Evolutionary conservation across 2,329 filamentous ascomycete genomes (phyloP).

Genomic region (Drechslerella stenobrocha): DNA sequence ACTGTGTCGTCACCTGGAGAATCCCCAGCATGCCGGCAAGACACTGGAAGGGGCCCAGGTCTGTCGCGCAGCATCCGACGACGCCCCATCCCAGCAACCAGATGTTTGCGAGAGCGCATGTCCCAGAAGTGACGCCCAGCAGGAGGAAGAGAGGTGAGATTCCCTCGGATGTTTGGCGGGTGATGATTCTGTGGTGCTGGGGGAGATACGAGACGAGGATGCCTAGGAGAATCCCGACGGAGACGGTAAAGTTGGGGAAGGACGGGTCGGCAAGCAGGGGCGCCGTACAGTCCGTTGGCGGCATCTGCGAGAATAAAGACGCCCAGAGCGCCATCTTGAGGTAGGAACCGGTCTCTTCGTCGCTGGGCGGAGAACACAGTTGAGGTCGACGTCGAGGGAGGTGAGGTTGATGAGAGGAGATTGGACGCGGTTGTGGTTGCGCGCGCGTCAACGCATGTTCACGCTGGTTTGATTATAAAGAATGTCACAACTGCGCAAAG

Average conservation of each 20-base stretch:
- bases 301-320: slow-evolving; percentile 50
- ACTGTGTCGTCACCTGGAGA: slow-evolving; percentile 86
- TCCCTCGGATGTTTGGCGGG: slow-evolving; percentile 81
- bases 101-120: slow-evolving; percentile 88
- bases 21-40: slow-evolving; percentile 84
- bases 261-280: slow-evolving; percentile 32
- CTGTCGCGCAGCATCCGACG: slow-evolving; percentile 75
- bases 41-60: slow-evolving; percentile 80
- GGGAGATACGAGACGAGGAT: slow-evolving; percentile 92
- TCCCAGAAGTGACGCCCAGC: slow-evolving; percentile 87
- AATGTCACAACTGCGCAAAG: too few relatives aligned
- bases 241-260: slow-evolving; percentile 35
- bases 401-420: not conserved
- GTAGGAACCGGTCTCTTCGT: slow-evolving; percentile 4
- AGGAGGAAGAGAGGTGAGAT: slow-evolving; percentile 95
- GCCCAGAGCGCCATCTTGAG: slow-evolving; percentile 28
- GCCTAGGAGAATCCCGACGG: slow-evolving; percentile 75
- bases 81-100: slow-evolving; percentile 84
- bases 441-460: not conserved
- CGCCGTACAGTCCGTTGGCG: slow-evolving; percentile 24
- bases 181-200: slow-evolving; percentile 89
- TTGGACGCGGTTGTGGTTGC: not conserved
- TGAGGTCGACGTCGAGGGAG: slow-evolving; percentile 4
- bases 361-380: not conserved
- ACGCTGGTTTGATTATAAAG: too few relatives aligned